phyloP scores from a whole-genome alignment of 768 basidiomycete species.

The Naganishia randhawae region DNA sequence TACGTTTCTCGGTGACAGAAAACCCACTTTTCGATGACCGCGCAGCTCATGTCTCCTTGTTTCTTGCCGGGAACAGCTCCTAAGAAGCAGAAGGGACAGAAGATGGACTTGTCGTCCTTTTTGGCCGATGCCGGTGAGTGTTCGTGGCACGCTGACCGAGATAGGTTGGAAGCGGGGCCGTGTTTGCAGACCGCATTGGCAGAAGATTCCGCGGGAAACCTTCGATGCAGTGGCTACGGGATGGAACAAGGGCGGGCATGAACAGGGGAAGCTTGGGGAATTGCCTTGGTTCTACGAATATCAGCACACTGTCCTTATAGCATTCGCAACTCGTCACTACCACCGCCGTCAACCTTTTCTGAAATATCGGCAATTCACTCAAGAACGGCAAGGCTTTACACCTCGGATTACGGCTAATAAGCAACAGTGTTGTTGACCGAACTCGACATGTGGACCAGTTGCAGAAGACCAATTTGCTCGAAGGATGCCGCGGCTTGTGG shows the following conservation, averaged over 20 bases:
- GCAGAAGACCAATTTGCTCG: not conserved
- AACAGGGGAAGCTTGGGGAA: not conserved
- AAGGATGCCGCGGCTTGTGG: not conserved
- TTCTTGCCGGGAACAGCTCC: conserved; percentile 59
- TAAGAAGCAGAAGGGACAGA: conserved; percentile 77
- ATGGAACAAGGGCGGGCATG: not conserved
- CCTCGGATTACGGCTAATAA: too few relatives aligned
- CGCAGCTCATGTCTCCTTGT: not conserved
- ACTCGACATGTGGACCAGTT: not conserved
- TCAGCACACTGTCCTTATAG: too few relatives aligned
- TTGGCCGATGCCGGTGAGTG: conserved; percentile 76
- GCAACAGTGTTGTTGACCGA: not conserved
- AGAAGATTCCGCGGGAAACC: not conserved
- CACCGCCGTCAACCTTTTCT: too few relatives aligned
- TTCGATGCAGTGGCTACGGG: not conserved
- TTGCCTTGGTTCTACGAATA: too few relatives aligned
- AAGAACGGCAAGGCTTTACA: too few relatives aligned
- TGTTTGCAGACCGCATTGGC: not conserved
- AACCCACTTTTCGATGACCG: not conserved
- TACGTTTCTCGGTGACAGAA: not conserved
- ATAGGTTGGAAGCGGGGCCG: not conserved
- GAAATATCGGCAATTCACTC: too few relatives aligned
- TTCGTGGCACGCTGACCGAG: not conserved
- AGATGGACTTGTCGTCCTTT: conserved; percentile 89
- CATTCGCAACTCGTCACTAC: too few relatives aligned